These are phyloP conservation scores for Gonium pectorale DNA, from an alignment of 139 green algal genomes.

Conservation along the genomic window DNA sequence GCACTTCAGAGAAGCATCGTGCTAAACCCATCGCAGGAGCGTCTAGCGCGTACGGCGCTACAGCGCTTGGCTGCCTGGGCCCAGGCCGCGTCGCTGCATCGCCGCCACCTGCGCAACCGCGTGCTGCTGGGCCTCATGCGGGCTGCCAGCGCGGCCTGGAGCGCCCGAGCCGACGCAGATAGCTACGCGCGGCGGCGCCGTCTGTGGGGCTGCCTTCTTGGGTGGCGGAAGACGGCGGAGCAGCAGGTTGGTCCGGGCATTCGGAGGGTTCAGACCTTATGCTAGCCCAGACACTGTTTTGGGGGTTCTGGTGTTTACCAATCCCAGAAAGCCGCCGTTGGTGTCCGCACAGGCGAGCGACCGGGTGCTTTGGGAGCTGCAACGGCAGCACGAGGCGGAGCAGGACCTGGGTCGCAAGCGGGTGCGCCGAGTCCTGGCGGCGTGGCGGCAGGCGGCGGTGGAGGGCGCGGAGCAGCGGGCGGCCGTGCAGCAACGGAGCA, in stretches of 20 bases:
- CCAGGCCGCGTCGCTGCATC: slow-evolving; percentile 11
- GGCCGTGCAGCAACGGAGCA: slow-evolving; percentile 9
- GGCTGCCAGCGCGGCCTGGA: not conserved
- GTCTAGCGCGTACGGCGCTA: not conserved
- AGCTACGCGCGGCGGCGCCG: not conserved
- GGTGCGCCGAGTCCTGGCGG: not conserved
- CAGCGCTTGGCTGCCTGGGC: not conserved
- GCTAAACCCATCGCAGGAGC: not conserved
- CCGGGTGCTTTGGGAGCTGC: slow-evolving; percentile 39
- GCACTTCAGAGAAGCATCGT: no score
- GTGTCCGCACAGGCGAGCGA: slow-evolving; percentile 29
- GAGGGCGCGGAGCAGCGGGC: slow-evolving; percentile 29
- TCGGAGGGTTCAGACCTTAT: no score
- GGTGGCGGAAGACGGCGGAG: slow-evolving; percentile 17
- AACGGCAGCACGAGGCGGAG: slow-evolving; percentile 27
- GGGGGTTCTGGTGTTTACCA: no score
- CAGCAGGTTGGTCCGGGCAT: not conserved
- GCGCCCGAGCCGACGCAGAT: not conserved
- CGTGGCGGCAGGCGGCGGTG: not conserved
- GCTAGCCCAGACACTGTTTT: no score
- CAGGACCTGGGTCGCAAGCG: not conserved
- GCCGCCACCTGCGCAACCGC: not conserved
- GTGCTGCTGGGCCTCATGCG: slow-evolving; percentile 38
- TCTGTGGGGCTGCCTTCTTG: slow-evolving; percentile 16
- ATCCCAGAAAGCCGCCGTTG: no score